Base-by-base conservation (phyloP, 2,329 filamentous ascomycete genomes). In the Neobulgaria alba region DNA sequence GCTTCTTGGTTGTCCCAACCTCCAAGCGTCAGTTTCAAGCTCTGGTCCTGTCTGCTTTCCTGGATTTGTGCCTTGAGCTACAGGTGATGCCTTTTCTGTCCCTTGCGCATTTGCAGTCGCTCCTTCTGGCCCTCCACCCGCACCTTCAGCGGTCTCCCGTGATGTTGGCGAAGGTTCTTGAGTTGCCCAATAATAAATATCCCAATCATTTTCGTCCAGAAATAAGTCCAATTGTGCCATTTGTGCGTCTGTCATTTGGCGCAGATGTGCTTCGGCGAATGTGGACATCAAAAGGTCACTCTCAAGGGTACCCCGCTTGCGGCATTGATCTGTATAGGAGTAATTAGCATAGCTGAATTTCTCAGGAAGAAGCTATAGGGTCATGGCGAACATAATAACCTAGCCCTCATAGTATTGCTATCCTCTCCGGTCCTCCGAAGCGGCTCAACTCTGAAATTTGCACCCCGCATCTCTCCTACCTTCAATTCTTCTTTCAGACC, bases 181-280 rank as follows among this genome's bases (percentile, higher is more conserved):
- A 12, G 92, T 98, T 3, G 85, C 87, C 92, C 92, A 98, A 73
- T 98, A 98, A 72, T 98, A 98, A 47, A 98, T 95, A 62, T 98
- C 92, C 92, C 92, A 98, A 68, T 98, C 92, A 65, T 98, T 98
- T 67, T 98, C 92, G 64, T 98, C 92, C 42, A 98, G 79, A 69
- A 98, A 93, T 19, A 74, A 69, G 62, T 96, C 90, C 68, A 92
- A 96, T 64, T 94, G 77, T 54, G 75, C 65, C 54, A 96, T 79
- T 59, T 93, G 84, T 37, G 71, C 64, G 4, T 69, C 63, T 1
- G 75, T 76, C 85, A 98, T 94, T 46, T 67, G 68, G 32, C 72
- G 68, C 16, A 98, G 79, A 64, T 93, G 73, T 40, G 72, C 69
- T 52, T 90, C 78, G 50, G 92, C 92, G 62, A 98, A 98, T 51